A percentile compares a stretch with the other conserved stretches of the same genome.
These are phyloP conservation scores for Clausena lansium DNA, from an alignment of 345 rosid species.

Conservation along the genomic window DNA sequence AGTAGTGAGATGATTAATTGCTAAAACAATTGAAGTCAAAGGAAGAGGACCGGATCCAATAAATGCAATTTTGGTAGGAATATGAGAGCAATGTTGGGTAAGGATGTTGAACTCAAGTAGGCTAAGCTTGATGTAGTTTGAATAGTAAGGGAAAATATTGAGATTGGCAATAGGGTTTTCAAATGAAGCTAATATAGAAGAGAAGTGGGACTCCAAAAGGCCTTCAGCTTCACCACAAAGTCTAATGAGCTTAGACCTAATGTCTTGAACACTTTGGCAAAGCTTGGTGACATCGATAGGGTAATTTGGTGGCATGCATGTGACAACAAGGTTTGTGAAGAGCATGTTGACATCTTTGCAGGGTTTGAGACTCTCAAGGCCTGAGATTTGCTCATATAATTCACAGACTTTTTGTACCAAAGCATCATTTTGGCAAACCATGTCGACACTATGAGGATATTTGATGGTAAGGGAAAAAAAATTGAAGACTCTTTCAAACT, in stretches of 20 bases:
- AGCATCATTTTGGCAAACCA: conserved; percentile 67
- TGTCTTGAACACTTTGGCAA: conserved; percentile 48
- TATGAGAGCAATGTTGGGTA: conserved; percentile 30
- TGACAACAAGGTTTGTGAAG: conserved; percentile 69
- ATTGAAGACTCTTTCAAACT: background rate
- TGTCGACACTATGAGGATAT: conserved; percentile 64
- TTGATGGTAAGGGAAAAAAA: background rate
- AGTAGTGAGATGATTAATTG: conserved; percentile 52
- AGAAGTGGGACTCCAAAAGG: conserved; percentile 60
- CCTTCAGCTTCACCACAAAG: conserved; percentile 85
- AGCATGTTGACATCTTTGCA: conserved; percentile 80
- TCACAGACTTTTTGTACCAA: conserved; percentile 53
- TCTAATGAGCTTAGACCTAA: conserved; percentile 67
- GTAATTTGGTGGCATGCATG: conserved; percentile 72
- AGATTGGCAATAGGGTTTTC: conserved; percentile 76
- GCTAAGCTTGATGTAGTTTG: conserved; percentile 80
- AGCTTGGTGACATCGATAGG: conserved; percentile 72
- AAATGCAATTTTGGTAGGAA: conserved; percentile 66
- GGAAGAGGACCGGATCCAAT: conserved; percentile 94
- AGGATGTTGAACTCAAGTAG: conserved; percentile 68
- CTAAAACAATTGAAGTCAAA: conserved; percentile 72
- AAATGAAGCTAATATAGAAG: conserved; percentile 54
- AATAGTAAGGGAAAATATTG: conserved; percentile 65
- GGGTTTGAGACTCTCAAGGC: conserved; percentile 69
- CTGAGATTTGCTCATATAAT: conserved; percentile 62